phyloP scores from a whole-genome alignment of 495 filamentous ascomycete species.

The Penicillium mononematosum region DNA sequence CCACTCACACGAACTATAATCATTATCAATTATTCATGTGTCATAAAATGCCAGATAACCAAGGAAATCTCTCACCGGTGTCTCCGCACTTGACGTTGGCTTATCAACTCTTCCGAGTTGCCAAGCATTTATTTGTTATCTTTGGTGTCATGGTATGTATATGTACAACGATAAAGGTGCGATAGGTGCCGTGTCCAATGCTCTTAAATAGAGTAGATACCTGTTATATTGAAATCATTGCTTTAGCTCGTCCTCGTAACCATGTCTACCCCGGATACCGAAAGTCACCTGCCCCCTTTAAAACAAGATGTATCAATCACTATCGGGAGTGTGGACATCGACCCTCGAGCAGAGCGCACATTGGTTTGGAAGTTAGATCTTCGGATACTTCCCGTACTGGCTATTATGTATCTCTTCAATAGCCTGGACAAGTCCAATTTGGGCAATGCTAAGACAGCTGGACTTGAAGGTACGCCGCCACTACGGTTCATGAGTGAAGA shows the following conservation, averaged over 20 bases:
- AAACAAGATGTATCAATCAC: constrained; percentile 5
- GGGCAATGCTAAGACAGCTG: constrained; percentile 69
- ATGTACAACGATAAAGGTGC: background rate
- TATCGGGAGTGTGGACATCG: constrained; percentile 14
- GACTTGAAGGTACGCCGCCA: constrained; percentile 42
- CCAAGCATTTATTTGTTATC: background rate
- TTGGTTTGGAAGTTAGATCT: constrained; percentile 56
- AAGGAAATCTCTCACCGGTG: no score
- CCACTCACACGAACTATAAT: no score
- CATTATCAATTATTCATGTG: no score
- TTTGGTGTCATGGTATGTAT: constrained; percentile 1
- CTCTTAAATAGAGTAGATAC: background rate
- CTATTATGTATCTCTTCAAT: constrained; percentile 66
- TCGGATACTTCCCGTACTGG: constrained; percentile 60
- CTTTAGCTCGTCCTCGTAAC: background rate
- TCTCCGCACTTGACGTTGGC: background rate
- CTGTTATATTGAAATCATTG: background rate
- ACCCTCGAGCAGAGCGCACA: constrained; percentile 27
- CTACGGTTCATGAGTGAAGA: background rate
- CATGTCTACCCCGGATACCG: background rate
- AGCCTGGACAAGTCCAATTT: constrained; percentile 65
- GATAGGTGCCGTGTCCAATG: background rate
- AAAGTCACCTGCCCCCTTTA: background rate
- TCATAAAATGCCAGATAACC: background rate
- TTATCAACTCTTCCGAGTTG: background rate